These are phyloP conservation scores for Helicocarpus griseus DNA, from an alignment of 2,329 filamentous ascomycete genomes.

Conservation along the genomic window DNA sequence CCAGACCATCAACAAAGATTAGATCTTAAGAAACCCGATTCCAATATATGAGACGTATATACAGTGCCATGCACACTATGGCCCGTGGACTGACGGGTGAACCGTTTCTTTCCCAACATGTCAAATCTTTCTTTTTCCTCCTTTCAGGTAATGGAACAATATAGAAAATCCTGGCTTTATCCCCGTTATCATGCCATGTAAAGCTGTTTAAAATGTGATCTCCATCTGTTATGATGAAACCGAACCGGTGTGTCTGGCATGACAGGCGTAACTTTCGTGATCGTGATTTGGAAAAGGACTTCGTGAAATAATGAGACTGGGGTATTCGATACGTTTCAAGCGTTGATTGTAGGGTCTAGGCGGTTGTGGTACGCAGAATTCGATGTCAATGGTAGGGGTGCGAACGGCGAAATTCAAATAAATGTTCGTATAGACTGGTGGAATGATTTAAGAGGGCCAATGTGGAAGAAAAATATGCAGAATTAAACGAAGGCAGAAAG, in stretches of 20 bases:
- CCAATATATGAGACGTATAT: not conserved
- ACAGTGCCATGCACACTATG: not conserved
- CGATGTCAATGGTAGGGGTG: not conserved
- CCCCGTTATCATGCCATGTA: not conserved
- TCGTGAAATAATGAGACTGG: not conserved
- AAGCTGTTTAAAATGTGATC: not conserved
- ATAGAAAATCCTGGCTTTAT: not conserved
- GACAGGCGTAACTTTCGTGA: not conserved
- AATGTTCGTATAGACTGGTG: not conserved
- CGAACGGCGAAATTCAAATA: not conserved
- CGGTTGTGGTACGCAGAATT: not conserved
- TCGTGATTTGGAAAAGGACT: not conserved
- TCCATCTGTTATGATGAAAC: not conserved
- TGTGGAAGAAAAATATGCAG: not conserved
- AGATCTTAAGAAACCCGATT: not conserved
- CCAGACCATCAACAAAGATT: not conserved
- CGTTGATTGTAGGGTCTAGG: not conserved
- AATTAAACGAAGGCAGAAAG: not conserved
- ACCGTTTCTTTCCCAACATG: not conserved
- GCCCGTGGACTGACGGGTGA: not conserved
- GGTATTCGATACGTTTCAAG: not conserved
- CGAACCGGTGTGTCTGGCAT: not conserved
- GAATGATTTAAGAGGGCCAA: not conserved
- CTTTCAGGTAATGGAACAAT: not conserved
- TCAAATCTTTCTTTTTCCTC: not conserved